A percentile compares a stretch with the other conserved stretches of the same genome.
Conservation (phyloP, 2,329 filamentous ascomycete species). For the Trichophaea hybrida region DNA sequence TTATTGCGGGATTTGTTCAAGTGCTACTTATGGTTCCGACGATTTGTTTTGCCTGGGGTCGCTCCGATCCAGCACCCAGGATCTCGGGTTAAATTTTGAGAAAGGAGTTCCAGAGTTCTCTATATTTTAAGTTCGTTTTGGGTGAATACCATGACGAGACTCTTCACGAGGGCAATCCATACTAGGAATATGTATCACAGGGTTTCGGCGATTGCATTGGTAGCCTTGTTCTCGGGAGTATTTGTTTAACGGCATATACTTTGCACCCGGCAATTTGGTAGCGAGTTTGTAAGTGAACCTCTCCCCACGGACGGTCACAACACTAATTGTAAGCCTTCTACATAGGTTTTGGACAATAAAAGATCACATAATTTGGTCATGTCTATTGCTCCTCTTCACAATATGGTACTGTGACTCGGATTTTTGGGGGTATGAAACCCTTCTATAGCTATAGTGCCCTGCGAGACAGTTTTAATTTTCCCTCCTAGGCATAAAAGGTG, state of each 20-base stretch:
- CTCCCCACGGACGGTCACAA: neutral
- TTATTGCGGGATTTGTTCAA: slow-evolving; percentile 8
- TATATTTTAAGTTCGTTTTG: neutral
- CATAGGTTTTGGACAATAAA: neutral
- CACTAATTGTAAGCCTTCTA: neutral
- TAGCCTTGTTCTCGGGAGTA: neutral
- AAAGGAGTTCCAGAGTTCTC: neutral
- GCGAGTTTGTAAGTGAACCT: neutral
- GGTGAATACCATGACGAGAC: neutral
- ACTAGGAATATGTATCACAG: neutral
- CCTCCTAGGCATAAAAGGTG: no score
- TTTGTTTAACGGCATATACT: neutral
- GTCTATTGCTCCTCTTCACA: neutral
- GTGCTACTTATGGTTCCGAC: slow-evolving; percentile 13
- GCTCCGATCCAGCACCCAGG: slow-evolving; percentile 19
- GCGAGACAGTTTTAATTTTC: neutral
- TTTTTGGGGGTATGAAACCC: neutral
- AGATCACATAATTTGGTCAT: neutral
- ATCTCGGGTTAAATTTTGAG: slow-evolving; percentile 17
- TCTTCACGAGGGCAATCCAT: neutral
- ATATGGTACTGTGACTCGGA: neutral
- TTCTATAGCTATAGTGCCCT: neutral
- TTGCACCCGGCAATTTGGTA: slow-evolving; percentile 2
- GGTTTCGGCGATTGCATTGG: neutral
- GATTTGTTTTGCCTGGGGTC: slow-evolving; percentile 7